A percentile compares a stretch with the other conserved stretches of the same genome.
Evolutionary conservation across 129 eudicot species (phyloP).

Genomic region (Flaveria brownii): DNA sequence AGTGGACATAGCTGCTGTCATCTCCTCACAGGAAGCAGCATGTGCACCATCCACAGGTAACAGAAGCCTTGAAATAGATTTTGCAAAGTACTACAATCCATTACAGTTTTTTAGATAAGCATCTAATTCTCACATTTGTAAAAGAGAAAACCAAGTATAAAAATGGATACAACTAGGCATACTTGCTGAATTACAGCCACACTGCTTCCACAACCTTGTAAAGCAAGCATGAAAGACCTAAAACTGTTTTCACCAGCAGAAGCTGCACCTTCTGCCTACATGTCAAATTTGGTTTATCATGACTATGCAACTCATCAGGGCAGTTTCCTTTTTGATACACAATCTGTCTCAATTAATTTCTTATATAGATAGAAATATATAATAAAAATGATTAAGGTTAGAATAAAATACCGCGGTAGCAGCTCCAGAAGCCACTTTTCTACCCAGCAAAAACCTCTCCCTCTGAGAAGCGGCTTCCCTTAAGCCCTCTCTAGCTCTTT

Average conservation of each 20-base stretch:
- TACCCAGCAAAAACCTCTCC: conserved; percentile 83
- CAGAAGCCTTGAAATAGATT: conserved; percentile 76
- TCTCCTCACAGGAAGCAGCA: conserved; percentile 89
- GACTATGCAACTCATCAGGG: conserved; percentile 8
- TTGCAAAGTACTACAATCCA: conserved; percentile 65
- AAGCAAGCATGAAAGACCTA: conserved; percentile 84
- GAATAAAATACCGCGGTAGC: conserved; percentile 65
- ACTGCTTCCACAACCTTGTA: conserved; percentile 95
- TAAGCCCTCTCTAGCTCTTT: conserved; percentile 78
- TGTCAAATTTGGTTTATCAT: conserved; percentile 30
- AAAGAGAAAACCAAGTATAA: not conserved
- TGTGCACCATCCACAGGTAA: conserved; percentile 95
- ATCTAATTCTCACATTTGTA: conserved; percentile 6
- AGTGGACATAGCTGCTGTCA: conserved; percentile 83
- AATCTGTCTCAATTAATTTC: not conserved
- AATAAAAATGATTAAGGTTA: conserved; percentile 5
- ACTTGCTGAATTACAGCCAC: conserved; percentile 97
- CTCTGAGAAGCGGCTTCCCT: conserved; percentile 87
- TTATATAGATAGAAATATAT: not conserved
- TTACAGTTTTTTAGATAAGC: not conserved
- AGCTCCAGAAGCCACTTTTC: conserved; percentile 82
- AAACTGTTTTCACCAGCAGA: conserved; percentile 90
- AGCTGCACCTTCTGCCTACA: conserved; percentile 93
- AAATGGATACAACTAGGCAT: conserved; percentile 31
- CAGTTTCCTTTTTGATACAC: not conserved